phyloP scores from a whole-genome alignment of 306 rosid species.

The Crataegus laevigata region DNA sequence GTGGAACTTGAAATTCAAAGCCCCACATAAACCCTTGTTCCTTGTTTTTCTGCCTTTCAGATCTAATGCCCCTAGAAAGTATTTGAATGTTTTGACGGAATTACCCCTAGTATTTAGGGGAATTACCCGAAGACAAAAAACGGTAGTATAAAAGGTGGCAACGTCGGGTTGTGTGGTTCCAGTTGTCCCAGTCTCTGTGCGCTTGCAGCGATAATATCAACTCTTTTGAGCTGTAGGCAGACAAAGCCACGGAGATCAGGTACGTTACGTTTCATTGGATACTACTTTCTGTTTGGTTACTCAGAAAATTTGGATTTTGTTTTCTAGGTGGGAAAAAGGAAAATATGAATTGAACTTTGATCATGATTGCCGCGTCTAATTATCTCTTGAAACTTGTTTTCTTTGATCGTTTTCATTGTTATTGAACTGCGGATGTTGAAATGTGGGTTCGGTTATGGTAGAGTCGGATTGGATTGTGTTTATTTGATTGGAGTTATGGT shows the following conservation, averaged over 20 bases:
- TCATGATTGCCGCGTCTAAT: neutral
- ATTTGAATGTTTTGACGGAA: neutral
- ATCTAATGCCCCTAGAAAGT: too few species aligned
- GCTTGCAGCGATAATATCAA: neutral
- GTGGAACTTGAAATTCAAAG: neutral
- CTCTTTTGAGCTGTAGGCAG: neutral
- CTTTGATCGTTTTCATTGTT: neutral
- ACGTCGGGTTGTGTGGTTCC: neutral
- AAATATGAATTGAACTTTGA: neutral
- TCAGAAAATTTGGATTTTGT: neutral
- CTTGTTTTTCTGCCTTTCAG: neutral
- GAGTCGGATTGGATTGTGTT: neutral
- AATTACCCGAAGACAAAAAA: neutral
- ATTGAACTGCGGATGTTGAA: neutral
- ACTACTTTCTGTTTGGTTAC: neutral
- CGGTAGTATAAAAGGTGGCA: neutral
- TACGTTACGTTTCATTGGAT: neutral
- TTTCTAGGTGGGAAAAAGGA: neutral
- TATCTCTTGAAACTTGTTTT: neutral
- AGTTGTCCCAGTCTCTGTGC: neutral
- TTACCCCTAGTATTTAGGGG: neutral
- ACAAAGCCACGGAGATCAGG: neutral
- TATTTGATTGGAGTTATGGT: neutral
- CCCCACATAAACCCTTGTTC: constrained; percentile 7
- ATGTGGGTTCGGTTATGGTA: neutral